Evolutionary conservation across 2,329 filamentous ascomycete species (phyloP).

Genomic region (Diaporthe amygdali): DNA sequence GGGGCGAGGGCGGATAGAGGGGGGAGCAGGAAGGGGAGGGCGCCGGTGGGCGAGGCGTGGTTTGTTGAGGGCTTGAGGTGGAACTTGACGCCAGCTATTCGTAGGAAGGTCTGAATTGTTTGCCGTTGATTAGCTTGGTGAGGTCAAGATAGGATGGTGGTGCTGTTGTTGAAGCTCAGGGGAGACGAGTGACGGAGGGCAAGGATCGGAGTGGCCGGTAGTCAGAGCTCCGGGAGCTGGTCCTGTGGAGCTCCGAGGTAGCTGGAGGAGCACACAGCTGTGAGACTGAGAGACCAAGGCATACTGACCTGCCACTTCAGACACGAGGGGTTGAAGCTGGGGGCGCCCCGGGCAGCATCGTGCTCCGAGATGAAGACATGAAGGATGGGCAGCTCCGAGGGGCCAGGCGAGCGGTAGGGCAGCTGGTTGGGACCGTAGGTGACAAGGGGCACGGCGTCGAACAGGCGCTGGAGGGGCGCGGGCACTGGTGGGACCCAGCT

Average conservation of each 20-base stretch:
- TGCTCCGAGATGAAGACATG: conserved; percentile 76
- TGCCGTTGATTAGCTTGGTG: neutral
- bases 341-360: conserved; percentile 64
- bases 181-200: neutral
- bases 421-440: conserved; percentile 78
- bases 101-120: conserved; percentile 74
- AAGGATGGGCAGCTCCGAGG: conserved; percentile 57
- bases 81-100: conserved; percentile 74
- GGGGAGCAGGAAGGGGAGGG: conserved; percentile 86
- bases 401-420: conserved; percentile 63
- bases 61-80: conserved; percentile 78
- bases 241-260: neutral
- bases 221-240: neutral
- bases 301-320: conserved; percentile 89
- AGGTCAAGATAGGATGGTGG: neutral
- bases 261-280: neutral
- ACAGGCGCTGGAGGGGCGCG: conserved; percentile 78
- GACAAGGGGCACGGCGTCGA: conserved; percentile 81
- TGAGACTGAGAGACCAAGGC: neutral
- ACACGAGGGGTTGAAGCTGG: conserved; percentile 91
- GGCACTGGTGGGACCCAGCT: conserved; percentile 64
- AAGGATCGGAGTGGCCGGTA: neutral
- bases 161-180: neutral
- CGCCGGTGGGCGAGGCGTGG: conserved; percentile 87
- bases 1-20: conserved; percentile 8